phyloP scores from a whole-genome alignment of 192 early-diverging fungal genomes.

The Linnemannia elongata region DNA sequence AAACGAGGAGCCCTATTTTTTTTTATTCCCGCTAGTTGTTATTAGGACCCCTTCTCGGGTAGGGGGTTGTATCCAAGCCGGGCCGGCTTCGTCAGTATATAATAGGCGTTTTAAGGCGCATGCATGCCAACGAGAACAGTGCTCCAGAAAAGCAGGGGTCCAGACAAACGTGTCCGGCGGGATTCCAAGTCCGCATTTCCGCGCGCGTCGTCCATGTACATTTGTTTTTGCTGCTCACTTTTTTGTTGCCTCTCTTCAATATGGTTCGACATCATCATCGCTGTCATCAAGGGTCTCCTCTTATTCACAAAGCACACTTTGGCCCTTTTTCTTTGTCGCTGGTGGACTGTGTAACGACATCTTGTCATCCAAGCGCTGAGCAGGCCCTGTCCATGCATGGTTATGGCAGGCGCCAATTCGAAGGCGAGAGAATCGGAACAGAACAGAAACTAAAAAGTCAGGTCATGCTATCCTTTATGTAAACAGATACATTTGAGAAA shows the following conservation, averaged over 20 bases:
- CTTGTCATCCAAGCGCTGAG: neutral
- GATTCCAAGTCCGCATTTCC: neutral
- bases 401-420: neutral
- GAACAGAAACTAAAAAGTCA: neutral
- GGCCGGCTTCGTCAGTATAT: neutral
- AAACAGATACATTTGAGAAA: neutral
- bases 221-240: neutral
- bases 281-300: neutral
- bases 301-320: neutral
- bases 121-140: neutral
- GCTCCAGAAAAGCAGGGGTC: slow-evolving; percentile 2
- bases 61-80: neutral
- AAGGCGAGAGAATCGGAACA: neutral
- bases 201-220: neutral
- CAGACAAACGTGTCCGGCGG: neutral
- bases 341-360: neutral
- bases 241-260: neutral
- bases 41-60: neutral
- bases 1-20: neutral
- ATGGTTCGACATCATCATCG: neutral
- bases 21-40: neutral
- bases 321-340: neutral
- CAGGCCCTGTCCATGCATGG: slow-evolving; percentile 4
- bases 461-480: neutral
- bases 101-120: neutral